Evolutionary conservation across 208 protist species (phyloP), one percentile per base, ranked within the genome.

Genomic region (Leishmania gerbilli): DNA sequence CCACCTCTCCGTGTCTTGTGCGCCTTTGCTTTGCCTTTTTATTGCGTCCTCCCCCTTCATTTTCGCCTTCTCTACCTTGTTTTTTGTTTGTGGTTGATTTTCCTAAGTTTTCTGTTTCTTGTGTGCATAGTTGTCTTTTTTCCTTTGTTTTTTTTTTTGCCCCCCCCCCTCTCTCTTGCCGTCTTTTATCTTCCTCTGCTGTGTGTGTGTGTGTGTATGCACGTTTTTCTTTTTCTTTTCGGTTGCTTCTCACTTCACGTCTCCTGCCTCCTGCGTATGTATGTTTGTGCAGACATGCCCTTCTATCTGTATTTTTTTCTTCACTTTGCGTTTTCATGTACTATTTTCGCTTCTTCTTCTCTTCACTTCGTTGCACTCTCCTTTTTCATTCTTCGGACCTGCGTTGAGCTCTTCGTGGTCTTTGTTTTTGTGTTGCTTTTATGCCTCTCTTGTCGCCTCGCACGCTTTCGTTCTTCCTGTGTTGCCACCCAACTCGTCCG

Each of bases 21-120:
- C 69, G 68, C 34, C 42, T 7, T 56, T 72, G 1, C 62, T 79
- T 11, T 60, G 17, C 3, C 65, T 74, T 76, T 79, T 8, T 21
- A n/a, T 51, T 68, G 34, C 53, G 71, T 65, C 58, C 55, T 31
- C 74, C 27, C 15, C 72, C 68, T 79, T 71, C 71, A n/a, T 31
- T 68, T 55, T 67, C 49, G 31, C 45, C n/a, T 31, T 77, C 45
- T 49, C 47, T 51, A 15, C 11, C 21, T 45, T 34, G 34, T 72
- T 51, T 51, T 72, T 72, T 31, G 6, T 72, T 72, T 17, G 6
- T 31, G 0, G 7, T 74, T 1, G n/a, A 56, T 40, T 74, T 37
- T 55, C 37, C 27, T 8, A 11, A 5, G 7, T 40, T 55, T 37
- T 7, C n/a, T 74, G 15, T 11, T n/a, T 40, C 13, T 34, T 34